Base-by-base conservation (phyloP, 2,329 filamentous ascomycete species). In the Tolypocladium endophyticum region DNA sequence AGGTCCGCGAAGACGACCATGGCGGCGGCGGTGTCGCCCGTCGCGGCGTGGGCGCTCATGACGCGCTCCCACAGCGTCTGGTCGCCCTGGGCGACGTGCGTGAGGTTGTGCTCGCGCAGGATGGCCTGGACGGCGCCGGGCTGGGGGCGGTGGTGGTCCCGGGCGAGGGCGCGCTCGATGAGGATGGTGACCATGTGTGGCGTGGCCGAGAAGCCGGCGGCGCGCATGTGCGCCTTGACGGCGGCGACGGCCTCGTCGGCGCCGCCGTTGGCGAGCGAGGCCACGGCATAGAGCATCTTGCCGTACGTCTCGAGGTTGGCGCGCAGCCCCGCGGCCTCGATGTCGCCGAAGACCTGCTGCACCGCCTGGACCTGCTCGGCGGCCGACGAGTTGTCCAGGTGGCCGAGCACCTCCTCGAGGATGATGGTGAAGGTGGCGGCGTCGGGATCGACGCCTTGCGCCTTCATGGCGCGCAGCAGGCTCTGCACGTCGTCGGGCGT, bases 171-270 rank as follows among this genome's bases (percentile, higher is more conserved):
- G 68, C 88, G 79, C 54, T 87, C 82, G 54, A 89, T 76, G 25
- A 94, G 80, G 67, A 87, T 88, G 30, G 89, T 92, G 75, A 89
- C 89, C 67, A 91, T 88, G 65, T 90, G 81, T 1, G 83, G 72
- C 4, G 82, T 82, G 2, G 84, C 78, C 55, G 78, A 69, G 52
- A 87, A 67, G 25, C 80, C 79, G 30, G 77, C 73, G 7, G 67
- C 65, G 57, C 75, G 73, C 80, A 94, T 88, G 70, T 87, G 82
- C 1, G 76, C 72, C 52, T 91, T 77, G 9, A 93, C 78, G 1
- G 79, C 78, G 53, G 81, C 79, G 18, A 89, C 80, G 59, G 84
- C 82, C 2, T 73, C 70, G 50, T 74, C 75, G 30, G 76, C 73
- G 45, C 70, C 74, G 56, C 70, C 71, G 61, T 74, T 72, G 61